phyloP scores from a whole-genome alignment of 2,329 filamentous ascomycete species.

The Mollisiaceae sp. region DNA sequence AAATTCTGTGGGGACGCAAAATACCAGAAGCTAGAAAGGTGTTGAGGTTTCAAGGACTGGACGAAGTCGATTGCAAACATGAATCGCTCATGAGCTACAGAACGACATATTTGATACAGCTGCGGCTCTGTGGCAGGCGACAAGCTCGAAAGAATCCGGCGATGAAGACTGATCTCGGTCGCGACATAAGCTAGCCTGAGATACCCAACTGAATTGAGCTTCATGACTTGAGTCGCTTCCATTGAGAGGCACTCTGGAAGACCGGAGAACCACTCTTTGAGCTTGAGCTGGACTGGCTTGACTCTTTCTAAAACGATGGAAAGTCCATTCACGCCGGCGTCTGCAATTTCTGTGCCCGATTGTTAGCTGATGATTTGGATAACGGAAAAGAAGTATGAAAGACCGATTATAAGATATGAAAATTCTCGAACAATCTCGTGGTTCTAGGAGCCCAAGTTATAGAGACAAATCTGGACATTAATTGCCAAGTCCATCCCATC shows the following conservation, averaged over 20 bases:
- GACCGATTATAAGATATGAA: background rate
- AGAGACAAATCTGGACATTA: too few species aligned
- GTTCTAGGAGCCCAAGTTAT: too few species aligned
- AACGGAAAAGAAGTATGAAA: background rate
- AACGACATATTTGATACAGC: constrained; percentile 34
- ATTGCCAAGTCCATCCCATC: too few species aligned
- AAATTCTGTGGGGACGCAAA: constrained; percentile 51
- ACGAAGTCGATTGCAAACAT: constrained; percentile 49
- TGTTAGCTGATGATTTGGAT: background rate
- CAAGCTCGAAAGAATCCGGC: constrained; percentile 53
- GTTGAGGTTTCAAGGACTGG: constrained; percentile 50
- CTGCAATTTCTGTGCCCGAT: constrained; percentile 29
- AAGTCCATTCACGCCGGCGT: constrained; percentile 32
- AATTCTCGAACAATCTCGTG: background rate
- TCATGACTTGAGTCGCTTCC: constrained; percentile 48
- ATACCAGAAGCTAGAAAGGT: constrained; percentile 53
- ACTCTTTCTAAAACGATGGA: constrained; percentile 51
- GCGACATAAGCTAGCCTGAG: constrained; percentile 57
- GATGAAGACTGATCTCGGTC: constrained; percentile 57
- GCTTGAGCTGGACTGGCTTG: constrained; percentile 52
- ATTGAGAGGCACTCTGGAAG: constrained; percentile 53
- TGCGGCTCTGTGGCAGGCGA: constrained; percentile 36
- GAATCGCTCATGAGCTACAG: constrained; percentile 47
- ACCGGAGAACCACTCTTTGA: constrained; percentile 55
- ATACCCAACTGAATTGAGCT: constrained; percentile 50